A percentile compares a stretch with the other conserved stretches of the same genome.
These are phyloP conservation scores for Platanthera guangdongensis DNA, from an alignment of 106 monocot species.

Conservation along the genomic window DNA sequence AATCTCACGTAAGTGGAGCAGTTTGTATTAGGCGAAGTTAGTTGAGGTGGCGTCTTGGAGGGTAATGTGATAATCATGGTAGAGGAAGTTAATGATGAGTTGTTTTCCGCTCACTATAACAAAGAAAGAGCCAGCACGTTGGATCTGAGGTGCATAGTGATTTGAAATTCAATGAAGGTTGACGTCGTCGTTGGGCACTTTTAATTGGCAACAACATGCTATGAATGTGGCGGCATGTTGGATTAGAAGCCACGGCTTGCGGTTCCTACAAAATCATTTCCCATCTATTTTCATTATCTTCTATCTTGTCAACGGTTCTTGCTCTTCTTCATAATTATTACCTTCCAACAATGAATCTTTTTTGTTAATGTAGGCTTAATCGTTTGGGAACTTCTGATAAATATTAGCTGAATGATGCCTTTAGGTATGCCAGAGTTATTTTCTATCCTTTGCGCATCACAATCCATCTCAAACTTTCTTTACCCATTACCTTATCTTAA, in stretches of 20 bases:
- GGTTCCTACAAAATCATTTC: not conserved
- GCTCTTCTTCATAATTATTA: not conserved
- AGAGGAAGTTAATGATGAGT: no score
- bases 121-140: no score
- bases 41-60: no score
- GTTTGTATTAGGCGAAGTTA: no score
- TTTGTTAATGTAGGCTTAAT: not conserved
- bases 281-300: not conserved
- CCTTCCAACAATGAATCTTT: not conserved
- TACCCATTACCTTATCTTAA: not conserved
- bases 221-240: no score
- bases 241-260: not conserved
- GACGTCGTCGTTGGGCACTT: no score
- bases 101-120: no score
- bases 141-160: no score
- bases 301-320: not conserved
- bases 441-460: not conserved
- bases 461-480: not conserved
- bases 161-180: no score
- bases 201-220: no score
- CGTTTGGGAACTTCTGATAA: not conserved
- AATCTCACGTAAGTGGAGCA: no score
- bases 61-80: no score
- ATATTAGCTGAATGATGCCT: not conserved
- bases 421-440: not conserved